Conservation (phyloP, 2,329 filamentous ascomycete genomes). For the Aspergillus sojae region DNA sequence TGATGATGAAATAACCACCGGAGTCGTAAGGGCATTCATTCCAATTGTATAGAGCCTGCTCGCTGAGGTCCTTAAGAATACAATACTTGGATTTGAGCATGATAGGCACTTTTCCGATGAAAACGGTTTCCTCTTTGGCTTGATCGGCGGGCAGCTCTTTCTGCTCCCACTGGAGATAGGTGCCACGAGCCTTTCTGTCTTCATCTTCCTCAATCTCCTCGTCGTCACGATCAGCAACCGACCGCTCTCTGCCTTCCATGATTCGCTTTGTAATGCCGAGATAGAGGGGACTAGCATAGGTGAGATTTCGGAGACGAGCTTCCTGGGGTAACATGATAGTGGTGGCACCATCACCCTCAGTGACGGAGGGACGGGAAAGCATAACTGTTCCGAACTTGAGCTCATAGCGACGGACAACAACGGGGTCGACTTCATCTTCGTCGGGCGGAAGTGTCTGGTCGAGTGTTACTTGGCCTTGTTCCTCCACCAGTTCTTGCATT, state of each 20-base stretch:
- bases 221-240: constrained; percentile 68
- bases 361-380: constrained; percentile 86
- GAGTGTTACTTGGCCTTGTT: constrained; percentile 88
- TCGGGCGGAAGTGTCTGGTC: constrained; percentile 85
- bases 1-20: constrained; percentile 98
- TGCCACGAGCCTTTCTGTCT: constrained; percentile 48
- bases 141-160: constrained; percentile 50
- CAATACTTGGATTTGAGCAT: constrained; percentile 99
- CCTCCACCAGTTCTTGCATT: constrained; percentile 90
- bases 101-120: constrained; percentile 92
- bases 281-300: constrained; percentile 90
- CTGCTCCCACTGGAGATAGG: constrained; percentile 52
- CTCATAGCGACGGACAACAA: constrained; percentile 88
- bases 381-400: constrained; percentile 91
- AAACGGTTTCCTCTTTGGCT: constrained; percentile 72
- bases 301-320: constrained; percentile 91
- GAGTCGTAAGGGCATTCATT: constrained; percentile 99
- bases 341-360: constrained; percentile 87
- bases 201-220: constrained; percentile 57
- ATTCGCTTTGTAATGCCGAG: constrained; percentile 85
- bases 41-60: constrained; percentile 83
- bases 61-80: constrained; percentile 78
- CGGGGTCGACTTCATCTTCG: constrained; percentile 70
- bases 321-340: constrained; percentile 89
- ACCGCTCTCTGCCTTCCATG: constrained; percentile 77